Percentiles rank a stretch among this genome's conserved stretches.
phyloP scores from a whole-genome alignment of 2,329 filamentous ascomycete species.

The Harringtonia aguacate region DNA sequence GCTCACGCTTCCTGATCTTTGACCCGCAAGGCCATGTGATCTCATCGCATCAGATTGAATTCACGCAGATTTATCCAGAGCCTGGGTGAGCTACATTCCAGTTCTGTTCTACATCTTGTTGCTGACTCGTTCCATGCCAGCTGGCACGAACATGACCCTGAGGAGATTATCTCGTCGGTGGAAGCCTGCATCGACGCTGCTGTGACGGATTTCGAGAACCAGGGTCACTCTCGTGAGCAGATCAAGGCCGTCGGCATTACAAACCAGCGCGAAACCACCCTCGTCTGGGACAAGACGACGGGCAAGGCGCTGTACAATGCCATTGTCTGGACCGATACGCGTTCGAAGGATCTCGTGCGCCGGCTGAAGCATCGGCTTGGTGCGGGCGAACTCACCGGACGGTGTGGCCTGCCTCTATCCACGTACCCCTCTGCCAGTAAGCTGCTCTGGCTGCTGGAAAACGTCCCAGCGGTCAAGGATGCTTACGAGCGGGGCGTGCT shows the following conservation, averaged over 20 bases:
- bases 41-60: constrained; percentile 77
- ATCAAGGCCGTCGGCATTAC: constrained; percentile 78
- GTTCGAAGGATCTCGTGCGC: constrained; percentile 63
- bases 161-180: constrained; percentile 64
- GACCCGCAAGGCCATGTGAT: constrained; percentile 66
- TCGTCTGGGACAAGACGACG: constrained; percentile 74
- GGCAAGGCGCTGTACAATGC: constrained; percentile 76
- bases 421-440: constrained; percentile 85
- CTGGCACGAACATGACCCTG: constrained; percentile 84
- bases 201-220: constrained; percentile 55
- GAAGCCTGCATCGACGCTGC: constrained; percentile 72
- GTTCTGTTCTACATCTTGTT: constrained; percentile 9
- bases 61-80: constrained; percentile 72
- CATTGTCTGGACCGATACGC: constrained; percentile 83
- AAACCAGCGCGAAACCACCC: constrained; percentile 80
- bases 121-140: constrained; percentile 28
- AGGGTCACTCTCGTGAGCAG: constrained; percentile 55
- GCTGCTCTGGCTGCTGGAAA: constrained; percentile 72
- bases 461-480: constrained; percentile 56
- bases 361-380: constrained; percentile 60
- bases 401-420: constrained; percentile 74
- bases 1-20: constrained; percentile 83
- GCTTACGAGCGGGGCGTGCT: constrained; percentile 71
- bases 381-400: constrained; percentile 55
- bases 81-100: constrained; percentile 58